Evolutionary conservation across 345 rosid species (phyloP), one percentile per base, ranked within the genome.

Genomic region (Camelina hispida): DNA sequence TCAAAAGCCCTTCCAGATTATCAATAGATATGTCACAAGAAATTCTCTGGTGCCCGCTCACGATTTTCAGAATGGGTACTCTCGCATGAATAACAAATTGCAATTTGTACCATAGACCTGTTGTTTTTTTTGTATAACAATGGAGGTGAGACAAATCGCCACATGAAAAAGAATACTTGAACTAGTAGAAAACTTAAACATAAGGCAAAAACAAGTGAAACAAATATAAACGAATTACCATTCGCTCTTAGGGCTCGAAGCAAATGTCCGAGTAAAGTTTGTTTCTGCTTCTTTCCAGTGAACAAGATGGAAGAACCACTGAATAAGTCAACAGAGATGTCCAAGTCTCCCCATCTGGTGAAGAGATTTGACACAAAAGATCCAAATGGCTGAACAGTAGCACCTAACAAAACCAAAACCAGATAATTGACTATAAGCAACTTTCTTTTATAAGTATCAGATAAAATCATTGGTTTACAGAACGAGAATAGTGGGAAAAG

Each of bases 21-120:
- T 94, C 93, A 35, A 94, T 77, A 46, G 97, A 94, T 68, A 94
- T 75, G 80, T 94, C 98, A 50, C 97, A 89, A 15, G 97, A 87
- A 62, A 94, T 91, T 75, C 82, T 74, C 52, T 74, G 71, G 78
- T 18, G 56, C 23, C 34, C 69, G 69, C 83, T 81, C 77, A 84
- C 96, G 25, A 82, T 74, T 83, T 88, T 94, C 78, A 94, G 73
- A 72, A 94, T 86, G 60, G 98, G 98, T 79, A 94, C 89, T 80
- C 90, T 85, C 4, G 98, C 98, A 69, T 80, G 71, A 20, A 78
- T 55, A 66, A 91, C 69, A 62, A 83, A 88, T 44, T 86, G 87
- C 74, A 94, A 57, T 73, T 73, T 87, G 67, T 64, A 74, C 78
- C 79, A 84, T 68, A 75, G 79, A 77, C 85, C 97, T 93, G 86